Conservation (phyloP, 768 basidiomycete species). For the Coprinellus aureogranulatus region DNA sequence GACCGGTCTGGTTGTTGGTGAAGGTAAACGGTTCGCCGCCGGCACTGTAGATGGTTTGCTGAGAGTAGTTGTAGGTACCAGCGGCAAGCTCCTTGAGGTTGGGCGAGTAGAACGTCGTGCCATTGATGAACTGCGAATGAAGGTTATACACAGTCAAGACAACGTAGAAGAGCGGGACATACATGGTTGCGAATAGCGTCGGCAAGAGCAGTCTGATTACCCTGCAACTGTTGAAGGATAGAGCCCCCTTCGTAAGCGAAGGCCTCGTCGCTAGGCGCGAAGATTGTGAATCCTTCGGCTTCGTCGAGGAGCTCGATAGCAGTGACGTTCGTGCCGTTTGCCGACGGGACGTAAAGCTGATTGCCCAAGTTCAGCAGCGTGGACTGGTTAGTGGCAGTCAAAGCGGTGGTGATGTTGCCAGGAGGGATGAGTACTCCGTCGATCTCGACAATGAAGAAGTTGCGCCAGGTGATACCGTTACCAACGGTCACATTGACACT, state of each 20-base stretch:
- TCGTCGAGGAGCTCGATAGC: conserved; percentile 30
- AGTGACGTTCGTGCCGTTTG: conserved; percentile 33
- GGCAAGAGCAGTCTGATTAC: conserved; percentile 46
- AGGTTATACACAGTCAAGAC: too few species aligned
- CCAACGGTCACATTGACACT: conserved; percentile 29
- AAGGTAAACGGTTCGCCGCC: conserved; percentile 55
- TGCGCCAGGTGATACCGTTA: conserved; percentile 38
- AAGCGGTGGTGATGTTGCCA: conserved; percentile 39
- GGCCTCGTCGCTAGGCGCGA: conserved; percentile 59
- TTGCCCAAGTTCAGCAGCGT: conserved; percentile 32
- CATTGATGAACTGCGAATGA: conserved; percentile 61
- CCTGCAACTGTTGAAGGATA: conserved; percentile 28
- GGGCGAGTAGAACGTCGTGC: conserved; percentile 63
- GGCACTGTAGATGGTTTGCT: conserved; percentile 46
- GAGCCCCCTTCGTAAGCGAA: conserved; percentile 34
- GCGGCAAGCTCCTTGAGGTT: conserved; percentile 27
- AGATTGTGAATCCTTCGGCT: conserved; percentile 60
- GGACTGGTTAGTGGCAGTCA: conserved; percentile 43
- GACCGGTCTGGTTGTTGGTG: conserved; percentile 53
- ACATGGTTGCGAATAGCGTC: conserved; percentile 62
- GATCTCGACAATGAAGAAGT: conserved; percentile 45
- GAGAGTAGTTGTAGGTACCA: conserved; percentile 12
- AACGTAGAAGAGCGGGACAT: conserved; percentile 15
- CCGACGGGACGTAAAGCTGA: conserved; percentile 20
- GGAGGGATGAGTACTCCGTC: conserved; percentile 55